Base-by-base conservation (phyloP, 176 grass and related monocot species). In the Oryza brachyantha region DNA sequence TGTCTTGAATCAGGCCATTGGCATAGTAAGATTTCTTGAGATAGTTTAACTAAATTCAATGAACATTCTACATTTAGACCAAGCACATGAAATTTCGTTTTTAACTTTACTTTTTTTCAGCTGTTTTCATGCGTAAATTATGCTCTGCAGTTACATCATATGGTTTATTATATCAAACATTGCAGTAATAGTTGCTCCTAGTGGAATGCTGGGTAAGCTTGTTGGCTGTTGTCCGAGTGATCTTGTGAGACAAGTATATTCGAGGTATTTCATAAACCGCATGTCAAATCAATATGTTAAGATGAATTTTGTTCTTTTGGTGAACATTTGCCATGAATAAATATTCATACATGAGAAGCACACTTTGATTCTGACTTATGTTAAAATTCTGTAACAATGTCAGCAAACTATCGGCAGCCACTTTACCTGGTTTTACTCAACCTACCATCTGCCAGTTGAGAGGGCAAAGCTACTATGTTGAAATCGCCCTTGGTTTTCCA, bases 171-270 rank as follows among this genome's bases (percentile, higher is more conserved):
- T 34, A 74, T 86, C 66, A 42, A 88, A 84, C 37, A 29, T 66
- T 92, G 81, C 92, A 98, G 96, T 95, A 89, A 79, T 98, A 88
- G 96, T 98, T 79, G 90, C 92, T 84, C 96, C 96, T 71, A 95
- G 87, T 88, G 96, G 96, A 57, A 98, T 95, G 92, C 81, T 94
- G 38, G 96, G 96, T 75, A 98, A 92, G 81, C 96, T 98, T 79
- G 87, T 91, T 3, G 96, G 96, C 52, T 98, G 92, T 71, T 98
- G 90, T 80, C 96, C 96, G 10, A 94, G 90, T 93, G 96, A 98
- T 81, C 96, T 98, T 61, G 92, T 94, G 35, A 94, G 84, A 87
- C 89, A 98, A 91, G 96, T 98, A 42, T 98, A 98, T 71, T 83
- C 73, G 65, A 94, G 96, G 96, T 98, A 92, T 39, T 76, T 79